These are phyloP conservation scores for Rubia yunnanensis DNA, from an alignment of 257 asterid species.

Conservation along the genomic window DNA sequence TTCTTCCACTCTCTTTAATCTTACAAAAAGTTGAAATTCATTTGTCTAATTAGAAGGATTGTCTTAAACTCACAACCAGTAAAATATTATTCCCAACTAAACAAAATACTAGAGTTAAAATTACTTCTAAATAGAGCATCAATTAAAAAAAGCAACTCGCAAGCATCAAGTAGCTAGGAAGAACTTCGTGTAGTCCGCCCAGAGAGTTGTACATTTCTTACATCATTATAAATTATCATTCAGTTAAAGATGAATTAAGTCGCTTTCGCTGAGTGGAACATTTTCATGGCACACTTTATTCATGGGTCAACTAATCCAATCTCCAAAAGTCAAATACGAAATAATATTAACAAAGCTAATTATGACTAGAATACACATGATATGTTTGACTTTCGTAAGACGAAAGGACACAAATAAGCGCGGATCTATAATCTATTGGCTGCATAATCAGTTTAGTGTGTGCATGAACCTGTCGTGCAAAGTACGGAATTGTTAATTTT, in stretches of 20 bases:
- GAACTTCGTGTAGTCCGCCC: background rate
- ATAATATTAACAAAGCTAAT: background rate
- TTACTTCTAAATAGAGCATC: too few species aligned
- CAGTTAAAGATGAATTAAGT: background rate
- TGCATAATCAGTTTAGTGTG: background rate
- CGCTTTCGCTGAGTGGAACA: constrained; percentile 2
- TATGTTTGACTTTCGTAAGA: background rate
- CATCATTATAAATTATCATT: too few species aligned
- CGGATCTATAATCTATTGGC: background rate
- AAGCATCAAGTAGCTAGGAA: background rate
- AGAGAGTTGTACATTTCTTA: background rate
- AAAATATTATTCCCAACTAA: too few species aligned
- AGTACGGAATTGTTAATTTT: background rate
- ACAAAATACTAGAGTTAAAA: too few species aligned
- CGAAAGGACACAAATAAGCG: background rate
- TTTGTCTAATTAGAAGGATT: too few species aligned
- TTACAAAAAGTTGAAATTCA: too few species aligned
- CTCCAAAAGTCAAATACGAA: background rate
- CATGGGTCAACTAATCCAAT: background rate
- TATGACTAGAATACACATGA: background rate
- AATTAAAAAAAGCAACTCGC: too few species aligned
- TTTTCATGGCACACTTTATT: constrained; percentile 3
- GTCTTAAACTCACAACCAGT: too few species aligned
- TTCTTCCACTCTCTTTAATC: too few species aligned
- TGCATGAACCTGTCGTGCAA: constrained; percentile 7